Evolutionary conservation across 2,329 filamentous ascomycete species (phyloP), one percentile per base, ranked within the genome.

Genomic region (Microsporum ferrugineum): DNA sequence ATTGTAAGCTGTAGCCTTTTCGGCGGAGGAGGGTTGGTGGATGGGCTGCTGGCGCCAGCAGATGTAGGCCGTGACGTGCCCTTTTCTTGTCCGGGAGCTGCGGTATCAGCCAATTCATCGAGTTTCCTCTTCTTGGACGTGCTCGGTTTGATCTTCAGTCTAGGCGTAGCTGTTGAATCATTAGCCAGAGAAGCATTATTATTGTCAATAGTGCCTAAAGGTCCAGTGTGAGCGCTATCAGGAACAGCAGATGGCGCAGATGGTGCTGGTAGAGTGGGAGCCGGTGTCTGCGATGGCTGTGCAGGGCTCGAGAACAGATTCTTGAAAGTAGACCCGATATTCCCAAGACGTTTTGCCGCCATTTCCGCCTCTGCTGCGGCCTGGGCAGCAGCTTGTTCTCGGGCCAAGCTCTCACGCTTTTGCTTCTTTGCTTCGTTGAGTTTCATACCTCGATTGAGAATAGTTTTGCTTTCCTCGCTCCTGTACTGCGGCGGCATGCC

Each of bases 351-450:
- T 64, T 72, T 70, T 31, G 72, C 71, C 57, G 72, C 74, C 60
- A 71, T 65, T 65, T 74, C 72, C 45, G 72, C 71, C 67, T 73
- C 71, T 57, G 69, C 70, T 17, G 72, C 71, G 17, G 72, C 73
- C 17, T 68, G 70, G 62, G 79, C 72, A 34, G 78, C 83, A 69
- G 76, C 79, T 62, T 76, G 74, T 61, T 75, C 73, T 59, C 74
- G 77, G 36, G 76, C 74, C 65, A 77, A 68, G 47, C 76, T 78
- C 68, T 83, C 80, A 60, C 81, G 78, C 69, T 85, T 84, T 60
- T 83, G 72, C 68, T 83, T 84, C 72, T 84, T 84, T 39, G 83
- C 78, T 64, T 84, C 82, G 65, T 83, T 82, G 62, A 84, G 72
- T 66, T 82, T 82, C 78, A 82, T 84, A 63, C 81, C 82, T 57